These are phyloP conservation scores for Saccharum hybrid DNA, from an alignment of 202 grass and related monocot genomes.

Conservation along the genomic window DNA sequence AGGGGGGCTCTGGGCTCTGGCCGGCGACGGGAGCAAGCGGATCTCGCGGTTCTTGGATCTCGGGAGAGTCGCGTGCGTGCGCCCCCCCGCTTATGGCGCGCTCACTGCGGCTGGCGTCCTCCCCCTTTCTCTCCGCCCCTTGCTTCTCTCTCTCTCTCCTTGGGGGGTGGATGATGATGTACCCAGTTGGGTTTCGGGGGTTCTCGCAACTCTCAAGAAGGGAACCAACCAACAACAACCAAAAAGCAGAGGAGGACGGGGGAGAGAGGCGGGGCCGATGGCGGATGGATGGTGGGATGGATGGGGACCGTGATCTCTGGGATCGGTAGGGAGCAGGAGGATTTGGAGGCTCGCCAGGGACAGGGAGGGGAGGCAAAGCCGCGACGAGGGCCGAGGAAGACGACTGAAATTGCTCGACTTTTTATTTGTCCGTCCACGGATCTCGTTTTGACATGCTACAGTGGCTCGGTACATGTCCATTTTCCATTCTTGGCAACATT, in stretches of 20 bases:
- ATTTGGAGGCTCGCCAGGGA: background rate
- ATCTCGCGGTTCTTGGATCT: slow-evolving; percentile 59
- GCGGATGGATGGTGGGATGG: slow-evolving; percentile 20
- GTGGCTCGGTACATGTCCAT: background rate
- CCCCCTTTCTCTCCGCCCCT: background rate
- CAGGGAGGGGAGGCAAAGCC: background rate
- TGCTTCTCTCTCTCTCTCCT: slow-evolving; percentile 6
- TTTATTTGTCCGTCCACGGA: background rate
- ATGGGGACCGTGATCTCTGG: slow-evolving; percentile 44
- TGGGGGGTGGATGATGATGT: slow-evolving; percentile 45
- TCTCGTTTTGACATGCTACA: background rate
- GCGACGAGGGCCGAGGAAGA: background rate
- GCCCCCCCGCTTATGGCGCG: slow-evolving; percentile 41
- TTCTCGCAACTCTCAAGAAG: slow-evolving; percentile 38
- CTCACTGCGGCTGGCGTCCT: slow-evolving; percentile 42
- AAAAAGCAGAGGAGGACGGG: slow-evolving; percentile 32
- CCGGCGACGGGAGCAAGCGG: slow-evolving; percentile 30
- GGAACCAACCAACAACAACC: slow-evolving; percentile 52
- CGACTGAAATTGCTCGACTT: background rate
- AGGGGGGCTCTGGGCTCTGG: slow-evolving; percentile 18
- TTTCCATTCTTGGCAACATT: background rate
- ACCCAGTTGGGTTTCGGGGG: slow-evolving; percentile 44
- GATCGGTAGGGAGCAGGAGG: slow-evolving; percentile 23
- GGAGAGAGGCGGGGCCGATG: background rate
- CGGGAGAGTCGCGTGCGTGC: slow-evolving; percentile 28